Conservation (phyloP, 1,139 yeast species). For the Yarrowia galli region DNA sequence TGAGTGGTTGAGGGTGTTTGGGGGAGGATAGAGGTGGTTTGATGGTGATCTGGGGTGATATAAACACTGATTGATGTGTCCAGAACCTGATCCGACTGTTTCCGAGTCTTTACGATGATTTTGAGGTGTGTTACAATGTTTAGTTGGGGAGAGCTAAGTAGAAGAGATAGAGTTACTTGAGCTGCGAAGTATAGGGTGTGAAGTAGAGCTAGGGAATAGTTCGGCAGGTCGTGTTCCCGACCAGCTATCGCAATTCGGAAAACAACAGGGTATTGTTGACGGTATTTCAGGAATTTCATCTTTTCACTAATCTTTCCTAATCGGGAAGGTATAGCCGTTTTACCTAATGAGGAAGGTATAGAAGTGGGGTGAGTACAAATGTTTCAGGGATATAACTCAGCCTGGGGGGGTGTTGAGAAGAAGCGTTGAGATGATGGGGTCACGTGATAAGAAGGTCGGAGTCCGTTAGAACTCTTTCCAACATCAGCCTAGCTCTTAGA, state of each 20-base stretch:
- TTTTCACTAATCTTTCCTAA: not conserved
- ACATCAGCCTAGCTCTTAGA: too few species aligned
- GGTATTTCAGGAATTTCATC: not conserved
- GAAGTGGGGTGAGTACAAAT: too few species aligned
- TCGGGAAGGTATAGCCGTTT: slow-evolving; percentile 1
- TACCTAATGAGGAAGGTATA: not conserved
- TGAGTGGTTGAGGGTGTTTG: not conserved
- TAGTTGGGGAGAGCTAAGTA: not conserved
- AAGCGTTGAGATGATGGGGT: too few species aligned
- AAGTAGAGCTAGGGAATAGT: too few species aligned
- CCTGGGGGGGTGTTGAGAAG: too few species aligned
- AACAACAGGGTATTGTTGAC: not conserved
- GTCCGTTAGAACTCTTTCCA: too few species aligned
- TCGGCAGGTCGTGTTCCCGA: too few species aligned
- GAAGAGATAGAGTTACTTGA: not conserved
- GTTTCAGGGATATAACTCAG: too few species aligned
- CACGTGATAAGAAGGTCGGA: too few species aligned
- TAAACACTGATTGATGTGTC: not conserved
- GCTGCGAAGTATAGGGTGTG: too few species aligned
- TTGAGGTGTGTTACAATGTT: not conserved
- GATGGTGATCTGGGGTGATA: not conserved
- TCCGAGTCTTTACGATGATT: not conserved
- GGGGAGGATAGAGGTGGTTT: not conserved
- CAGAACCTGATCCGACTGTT: not conserved
- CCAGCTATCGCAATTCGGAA: not conserved